Evolutionary conservation across 1,284 basidiomycete species (phyloP).

Genomic region (Vanrija sp.): DNA sequence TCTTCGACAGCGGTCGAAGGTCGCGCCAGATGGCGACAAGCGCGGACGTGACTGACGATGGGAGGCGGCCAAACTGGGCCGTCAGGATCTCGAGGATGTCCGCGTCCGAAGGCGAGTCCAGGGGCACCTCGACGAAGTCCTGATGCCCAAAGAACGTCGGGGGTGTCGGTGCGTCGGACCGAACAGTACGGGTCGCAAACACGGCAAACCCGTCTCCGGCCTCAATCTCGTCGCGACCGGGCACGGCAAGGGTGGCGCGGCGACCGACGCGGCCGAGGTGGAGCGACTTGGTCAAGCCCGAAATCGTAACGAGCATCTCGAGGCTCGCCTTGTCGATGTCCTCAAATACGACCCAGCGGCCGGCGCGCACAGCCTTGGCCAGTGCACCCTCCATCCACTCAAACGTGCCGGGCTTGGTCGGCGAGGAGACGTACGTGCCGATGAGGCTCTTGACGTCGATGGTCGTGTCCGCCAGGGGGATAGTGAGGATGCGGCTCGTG

Average conservation of each 20-base stretch:
- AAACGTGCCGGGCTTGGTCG: slow-evolving; percentile 79
- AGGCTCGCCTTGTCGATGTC: slow-evolving; percentile 85
- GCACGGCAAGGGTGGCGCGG: slow-evolving; percentile 64
- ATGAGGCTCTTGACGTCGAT: slow-evolving; percentile 91
- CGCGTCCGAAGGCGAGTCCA: slow-evolving; percentile 59
- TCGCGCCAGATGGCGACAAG: slow-evolving; percentile 43
- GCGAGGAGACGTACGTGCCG: slow-evolving; percentile 89
- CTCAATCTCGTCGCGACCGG: slow-evolving; percentile 63
- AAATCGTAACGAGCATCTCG: slow-evolving; percentile 78
- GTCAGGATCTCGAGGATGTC: slow-evolving; percentile 70
- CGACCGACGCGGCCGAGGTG: slow-evolving; percentile 60
- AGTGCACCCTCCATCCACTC: slow-evolving; percentile 96
- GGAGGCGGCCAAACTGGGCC: slow-evolving; percentile 62
- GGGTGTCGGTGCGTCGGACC: slow-evolving; percentile 42
- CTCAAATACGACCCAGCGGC: slow-evolving; percentile 90
- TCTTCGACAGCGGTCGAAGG: slow-evolving; percentile 38
- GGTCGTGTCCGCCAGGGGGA: slow-evolving; percentile 90
- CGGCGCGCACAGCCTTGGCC: slow-evolving; percentile 82
- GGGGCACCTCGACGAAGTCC: slow-evolving; percentile 68
- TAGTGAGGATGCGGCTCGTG: slow-evolving; percentile 61
- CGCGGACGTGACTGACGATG: slow-evolving; percentile 47
- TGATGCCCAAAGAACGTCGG: slow-evolving; percentile 75
- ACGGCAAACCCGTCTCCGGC: slow-evolving; percentile 70
- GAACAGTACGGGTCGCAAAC: slow-evolving; percentile 72
- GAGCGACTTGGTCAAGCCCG: slow-evolving; percentile 78